phyloP scores from a whole-genome alignment of 768 basidiomycete genomes.

The Leucocoprinus leucothites region DNA sequence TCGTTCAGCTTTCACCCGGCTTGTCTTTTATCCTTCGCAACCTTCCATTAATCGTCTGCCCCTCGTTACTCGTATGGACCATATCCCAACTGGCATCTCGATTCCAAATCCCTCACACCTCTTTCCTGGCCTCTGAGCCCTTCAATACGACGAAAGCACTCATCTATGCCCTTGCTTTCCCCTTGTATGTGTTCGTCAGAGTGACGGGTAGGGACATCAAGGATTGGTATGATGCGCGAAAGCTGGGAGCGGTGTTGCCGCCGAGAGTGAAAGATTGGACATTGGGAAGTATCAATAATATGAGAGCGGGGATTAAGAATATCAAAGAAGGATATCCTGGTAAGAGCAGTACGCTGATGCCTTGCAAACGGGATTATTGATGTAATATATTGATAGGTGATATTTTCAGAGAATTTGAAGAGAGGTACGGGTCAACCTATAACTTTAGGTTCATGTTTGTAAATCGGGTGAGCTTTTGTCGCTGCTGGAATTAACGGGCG shows the following conservation, averaged over 20 bases:
- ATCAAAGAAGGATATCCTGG: conserved; percentile 42
- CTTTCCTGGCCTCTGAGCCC: background rate
- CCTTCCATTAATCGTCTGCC: background rate
- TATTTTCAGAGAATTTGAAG: conserved; percentile 30
- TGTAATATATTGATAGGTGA: no score
- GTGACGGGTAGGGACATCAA: background rate
- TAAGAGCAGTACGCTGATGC: no score
- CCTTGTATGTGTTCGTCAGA: background rate
- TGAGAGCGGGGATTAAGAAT: conserved; percentile 31
- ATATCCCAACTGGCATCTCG: background rate
- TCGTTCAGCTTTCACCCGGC: background rate
- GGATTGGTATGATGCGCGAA: background rate
- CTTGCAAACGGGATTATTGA: no score
- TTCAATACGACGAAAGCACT: background rate
- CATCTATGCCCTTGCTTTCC: background rate
- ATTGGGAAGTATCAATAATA: conserved; percentile 43
- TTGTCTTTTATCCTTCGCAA: background rate
- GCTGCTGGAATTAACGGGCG: no score
- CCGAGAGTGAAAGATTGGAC: conserved; percentile 30
- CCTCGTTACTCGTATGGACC: background rate
- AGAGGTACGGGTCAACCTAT: conserved; percentile 35
- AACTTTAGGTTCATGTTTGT: conserved; percentile 33
- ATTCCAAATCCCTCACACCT: background rate
- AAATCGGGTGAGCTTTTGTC: background rate
- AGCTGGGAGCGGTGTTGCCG: conserved; percentile 25